A percentile compares a stretch with the other conserved stretches of the same genome.
These are phyloP conservation scores for Keithomyces neogunnii DNA, from an alignment of 2,329 filamentous ascomycete genomes.

Conservation along the genomic window DNA sequence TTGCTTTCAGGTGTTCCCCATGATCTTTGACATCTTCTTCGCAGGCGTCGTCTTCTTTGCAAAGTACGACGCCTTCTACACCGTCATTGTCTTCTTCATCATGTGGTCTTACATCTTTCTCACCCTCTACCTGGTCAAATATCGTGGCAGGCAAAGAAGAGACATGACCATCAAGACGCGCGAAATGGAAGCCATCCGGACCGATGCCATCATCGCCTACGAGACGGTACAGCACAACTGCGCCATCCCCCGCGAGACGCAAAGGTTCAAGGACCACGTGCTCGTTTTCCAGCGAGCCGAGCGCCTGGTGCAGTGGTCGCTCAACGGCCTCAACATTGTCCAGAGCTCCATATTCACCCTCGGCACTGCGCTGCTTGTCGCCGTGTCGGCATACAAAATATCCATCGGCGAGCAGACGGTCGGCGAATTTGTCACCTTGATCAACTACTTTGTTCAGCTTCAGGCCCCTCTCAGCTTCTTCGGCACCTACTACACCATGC, in stretches of 20 bases:
- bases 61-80: conserved; percentile 38
- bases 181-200: conserved; percentile 41
- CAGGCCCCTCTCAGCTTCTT: conserved; percentile 66
- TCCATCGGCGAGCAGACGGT: conserved; percentile 43
- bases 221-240: conserved; percentile 58
- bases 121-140: conserved; percentile 42
- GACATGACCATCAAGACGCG: conserved; percentile 34
- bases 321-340: conserved; percentile 51
- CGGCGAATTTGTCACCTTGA: conserved; percentile 61
- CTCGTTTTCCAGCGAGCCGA: conserved; percentile 44
- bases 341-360: conserved; percentile 57
- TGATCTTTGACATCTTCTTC: conserved; percentile 41
- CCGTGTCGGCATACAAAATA: conserved; percentile 54
- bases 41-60: conserved; percentile 38
- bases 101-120: conserved; percentile 42
- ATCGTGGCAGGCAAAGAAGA: conserved; percentile 31
- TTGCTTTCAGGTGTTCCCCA: conserved; percentile 40
- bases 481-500: conserved; percentile 43
- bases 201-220: conserved; percentile 39
- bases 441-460: conserved; percentile 67
- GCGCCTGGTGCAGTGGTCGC: conserved; percentile 45
- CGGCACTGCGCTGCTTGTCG: conserved; percentile 51
- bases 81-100: conserved; percentile 37
- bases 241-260: conserved; percentile 49
- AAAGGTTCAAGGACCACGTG: conserved; percentile 47